Evolutionary conservation across 768 basidiomycete species (phyloP), one percentile per base, ranked within the genome.

Genomic region (Termitomyces bulborhizus): DNA sequence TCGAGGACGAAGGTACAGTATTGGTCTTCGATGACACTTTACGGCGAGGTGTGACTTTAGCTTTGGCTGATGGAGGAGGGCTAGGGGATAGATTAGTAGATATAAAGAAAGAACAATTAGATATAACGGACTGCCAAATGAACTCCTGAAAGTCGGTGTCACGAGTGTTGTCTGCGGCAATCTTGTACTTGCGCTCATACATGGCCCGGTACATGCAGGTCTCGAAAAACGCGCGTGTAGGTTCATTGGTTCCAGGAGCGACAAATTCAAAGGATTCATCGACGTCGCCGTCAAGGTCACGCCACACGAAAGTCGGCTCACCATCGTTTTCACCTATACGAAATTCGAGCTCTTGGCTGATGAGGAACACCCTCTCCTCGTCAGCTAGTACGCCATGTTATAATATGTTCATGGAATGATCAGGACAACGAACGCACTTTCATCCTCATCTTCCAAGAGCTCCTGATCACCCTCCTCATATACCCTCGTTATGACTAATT

Each of bases 401-500:
- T 15, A 9, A n/a, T 9, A 0, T 26, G 13, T 36, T 29, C 26
- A 6, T 50, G 26, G n/a, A 44, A 40, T 34, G 6, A 46, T 37
- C 11, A 72, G 15, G 31, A 9, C 26, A 24, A 24, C 8, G 13
- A 37, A 52, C 12, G 8, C 32, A 88, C 88, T 88, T 73, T 90
- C 88, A 55, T 93, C 93, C 68, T 96, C 93, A 62, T 98, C 96
- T 64, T 97, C 94, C 16, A 98, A 72, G 41, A 98, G 69, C 64
- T 96, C 90, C 69, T 96, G 93, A 66, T 98, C 95, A 3, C 93
- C 97, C 59, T 98, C 96, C 62, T 98, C 93, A 65, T 91, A 98
- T 1, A 97, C 94, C 57, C 95, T 79, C n/a, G 94, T 97, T 52
- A 98, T 85, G 9, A 97, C 95, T 9, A 99, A 80, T 68, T 98